Evolutionary conservation across 257 asterid genomes (phyloP), one percentile per base, ranked within the genome.

Genomic region (Osmanthus fragrans): DNA sequence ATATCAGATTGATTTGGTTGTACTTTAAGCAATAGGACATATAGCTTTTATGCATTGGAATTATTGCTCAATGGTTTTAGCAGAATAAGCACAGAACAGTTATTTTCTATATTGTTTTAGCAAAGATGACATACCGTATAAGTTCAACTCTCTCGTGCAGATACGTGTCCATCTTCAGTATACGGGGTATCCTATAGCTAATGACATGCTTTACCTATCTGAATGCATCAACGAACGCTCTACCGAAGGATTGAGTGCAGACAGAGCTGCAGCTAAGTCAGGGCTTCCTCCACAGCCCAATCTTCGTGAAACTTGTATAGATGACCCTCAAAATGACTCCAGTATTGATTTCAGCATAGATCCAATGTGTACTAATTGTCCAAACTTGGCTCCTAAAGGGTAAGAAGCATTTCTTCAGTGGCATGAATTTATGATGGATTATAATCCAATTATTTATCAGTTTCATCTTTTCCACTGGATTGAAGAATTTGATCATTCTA

Each of bases 321-420:
- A 73, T 60, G 79, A 83, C 64, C 79, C 89, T 40, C 77, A 76
- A 65, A 80, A 40, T 74, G 88, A 81, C 72, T 71, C 83, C 51
- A 68, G 30, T 75, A 86, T 86, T 83, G 91, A 86, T 82, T 91
- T 91, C 81, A 69, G 77, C 76, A 82, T 86, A 13, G 98, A 93
- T 84, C 98, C 98, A 18, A 86, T 92, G 98, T 96, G 98, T 73
- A 96, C 98, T 1, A 90, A 93, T 82, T 96, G 99, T 82, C 99
- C 98, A 58, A 66, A 89, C 82, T 81, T 96, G 85, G 97, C 91
- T 72, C 99, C 99, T 51, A 84, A 85, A 85, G 97, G 98, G 99
- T 95, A 84, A 85, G 89, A 78, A 81, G 21, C 25, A 33, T 73
- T 79, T 74, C 47, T 54, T 30, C 64, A 65, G 34, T 30, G 40